Evolutionary conservation across 768 basidiomycete species (phyloP).

Genomic region (Gymnopilus junonius): DNA sequence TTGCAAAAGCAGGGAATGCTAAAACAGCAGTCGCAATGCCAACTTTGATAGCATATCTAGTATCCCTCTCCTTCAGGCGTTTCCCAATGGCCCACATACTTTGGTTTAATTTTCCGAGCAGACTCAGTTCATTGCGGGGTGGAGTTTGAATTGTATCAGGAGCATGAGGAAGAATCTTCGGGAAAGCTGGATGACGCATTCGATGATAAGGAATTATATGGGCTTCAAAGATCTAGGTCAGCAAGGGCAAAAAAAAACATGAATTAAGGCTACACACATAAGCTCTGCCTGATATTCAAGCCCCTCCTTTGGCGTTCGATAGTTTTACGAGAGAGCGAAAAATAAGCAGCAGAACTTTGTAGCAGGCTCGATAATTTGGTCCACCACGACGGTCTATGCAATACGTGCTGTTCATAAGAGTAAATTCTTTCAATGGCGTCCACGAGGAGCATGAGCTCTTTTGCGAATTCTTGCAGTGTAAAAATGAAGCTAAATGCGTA

Average conservation of each 20-base stretch:
- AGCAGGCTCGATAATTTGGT: conserved; percentile 12
- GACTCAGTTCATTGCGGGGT: conserved; percentile 57
- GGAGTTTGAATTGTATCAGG: conserved; percentile 89
- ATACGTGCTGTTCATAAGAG: conserved; percentile 57
- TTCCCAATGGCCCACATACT: conserved; percentile 73
- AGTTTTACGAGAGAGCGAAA: conserved; percentile 11
- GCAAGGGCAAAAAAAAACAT: not conserved
- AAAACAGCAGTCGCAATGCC: conserved; percentile 84
- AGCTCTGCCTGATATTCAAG: conserved; percentile 28
- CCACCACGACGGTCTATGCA: conserved; percentile 24
- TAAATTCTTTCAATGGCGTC: conserved; percentile 86
- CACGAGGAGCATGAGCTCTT: conserved; percentile 79
- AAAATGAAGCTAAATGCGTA: conserved; percentile 80
- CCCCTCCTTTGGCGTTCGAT: conserved; percentile 12
- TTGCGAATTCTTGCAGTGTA: conserved; percentile 92
- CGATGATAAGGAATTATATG: conserved; percentile 56
- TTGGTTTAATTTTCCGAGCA: conserved; percentile 67
- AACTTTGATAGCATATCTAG: conserved; percentile 88
- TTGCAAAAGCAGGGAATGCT: conserved; percentile 88
- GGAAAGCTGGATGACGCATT: conserved; percentile 68
- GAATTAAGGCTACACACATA: conserved; percentile 44
- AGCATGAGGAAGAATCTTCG: conserved; percentile 80
- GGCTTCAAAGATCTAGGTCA: conserved; percentile 33
- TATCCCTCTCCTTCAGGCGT: conserved; percentile 69
- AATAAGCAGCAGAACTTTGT: conserved; percentile 11